phyloP scores from a whole-genome alignment of 139 green algal genomes.

The Haematococcus sp. region DNA sequence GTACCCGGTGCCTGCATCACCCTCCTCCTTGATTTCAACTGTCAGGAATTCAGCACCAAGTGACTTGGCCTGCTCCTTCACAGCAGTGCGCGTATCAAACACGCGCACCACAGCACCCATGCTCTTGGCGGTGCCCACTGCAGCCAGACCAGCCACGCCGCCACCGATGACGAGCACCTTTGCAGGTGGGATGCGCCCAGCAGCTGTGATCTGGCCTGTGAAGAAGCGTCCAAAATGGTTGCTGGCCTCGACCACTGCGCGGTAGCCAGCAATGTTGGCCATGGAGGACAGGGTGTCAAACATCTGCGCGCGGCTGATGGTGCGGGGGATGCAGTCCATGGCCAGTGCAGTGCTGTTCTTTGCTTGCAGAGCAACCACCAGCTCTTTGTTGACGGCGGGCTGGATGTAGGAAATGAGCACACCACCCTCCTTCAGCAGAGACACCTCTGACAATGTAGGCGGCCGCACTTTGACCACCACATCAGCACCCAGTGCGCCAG shows the following conservation, averaged over 20 bases:
- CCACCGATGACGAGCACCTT: conserved; percentile 75
- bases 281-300: conserved; percentile 81
- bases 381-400: conserved; percentile 69
- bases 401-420: conserved; percentile 74
- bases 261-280: conserved; percentile 83
- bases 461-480: conserved; percentile 60
- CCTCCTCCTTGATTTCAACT: conserved; percentile 60
- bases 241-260: conserved; percentile 75
- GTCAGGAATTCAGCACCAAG: conserved; percentile 84
- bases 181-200: conserved; percentile 57
- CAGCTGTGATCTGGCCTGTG: conserved; percentile 87
- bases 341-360: conserved; percentile 67
- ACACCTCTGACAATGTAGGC: neutral
- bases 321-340: conserved; percentile 87
- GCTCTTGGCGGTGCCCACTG: conserved; percentile 65
- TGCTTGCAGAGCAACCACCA: conserved; percentile 54
- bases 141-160: conserved; percentile 72
- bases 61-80: conserved; percentile 75
- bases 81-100: conserved; percentile 75
- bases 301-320: conserved; percentile 58
- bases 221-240: conserved; percentile 78
- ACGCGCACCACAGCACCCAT: conserved; percentile 78
- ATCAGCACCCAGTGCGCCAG: conserved; percentile 51
- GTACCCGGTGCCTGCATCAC: conserved; percentile 50
- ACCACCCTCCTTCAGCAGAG: no score